Evolutionary conservation across 1,284 basidiomycete species (phyloP).

Genomic region (Testicularia cyperi): DNA sequence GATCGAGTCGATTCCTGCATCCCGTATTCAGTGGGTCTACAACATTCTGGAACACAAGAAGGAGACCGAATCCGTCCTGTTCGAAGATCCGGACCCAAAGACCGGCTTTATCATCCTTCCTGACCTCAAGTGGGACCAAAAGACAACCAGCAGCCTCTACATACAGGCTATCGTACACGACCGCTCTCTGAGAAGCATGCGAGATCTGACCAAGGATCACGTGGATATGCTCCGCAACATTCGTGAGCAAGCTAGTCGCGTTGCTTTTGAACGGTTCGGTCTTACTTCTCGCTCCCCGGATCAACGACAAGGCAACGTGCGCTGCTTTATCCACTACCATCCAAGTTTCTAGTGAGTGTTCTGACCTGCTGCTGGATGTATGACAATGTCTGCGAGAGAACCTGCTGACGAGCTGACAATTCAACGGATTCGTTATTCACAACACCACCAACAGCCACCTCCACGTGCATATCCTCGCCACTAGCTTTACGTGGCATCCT

Average conservation of each 20-base stretch:
- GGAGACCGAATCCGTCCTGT: conserved; percentile 76
- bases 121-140: conserved; percentile 71
- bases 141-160: conserved; percentile 65
- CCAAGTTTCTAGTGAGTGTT: conserved; percentile 82
- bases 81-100: conserved; percentile 66
- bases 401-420: too few species aligned
- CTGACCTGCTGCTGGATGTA: too few species aligned
- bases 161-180: conserved; percentile 59
- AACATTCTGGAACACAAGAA: conserved; percentile 79
- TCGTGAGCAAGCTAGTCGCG: conserved; percentile 64
- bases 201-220: conserved; percentile 67
- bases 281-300: conserved; percentile 64
- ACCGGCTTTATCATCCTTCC: conserved; percentile 68
- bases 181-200: conserved; percentile 53
- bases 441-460: conserved; percentile 82
- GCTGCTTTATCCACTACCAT: conserved; percentile 91
- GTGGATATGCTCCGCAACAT: conserved; percentile 73
- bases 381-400: too few species aligned
- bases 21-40: conserved; percentile 77
- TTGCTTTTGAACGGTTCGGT: conserved; percentile 69
- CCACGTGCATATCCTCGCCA: conserved; percentile 86
- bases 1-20: conserved; percentile 48
- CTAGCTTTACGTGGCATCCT: conserved; percentile 46
- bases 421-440: too few species aligned
- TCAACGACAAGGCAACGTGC: conserved; percentile 61